Percentiles rank a stretch among this genome's conserved stretches.
phyloP scores from a whole-genome alignment of 176 grass and related monocot genomes.

The Ampelocalamus luodianensis region DNA sequence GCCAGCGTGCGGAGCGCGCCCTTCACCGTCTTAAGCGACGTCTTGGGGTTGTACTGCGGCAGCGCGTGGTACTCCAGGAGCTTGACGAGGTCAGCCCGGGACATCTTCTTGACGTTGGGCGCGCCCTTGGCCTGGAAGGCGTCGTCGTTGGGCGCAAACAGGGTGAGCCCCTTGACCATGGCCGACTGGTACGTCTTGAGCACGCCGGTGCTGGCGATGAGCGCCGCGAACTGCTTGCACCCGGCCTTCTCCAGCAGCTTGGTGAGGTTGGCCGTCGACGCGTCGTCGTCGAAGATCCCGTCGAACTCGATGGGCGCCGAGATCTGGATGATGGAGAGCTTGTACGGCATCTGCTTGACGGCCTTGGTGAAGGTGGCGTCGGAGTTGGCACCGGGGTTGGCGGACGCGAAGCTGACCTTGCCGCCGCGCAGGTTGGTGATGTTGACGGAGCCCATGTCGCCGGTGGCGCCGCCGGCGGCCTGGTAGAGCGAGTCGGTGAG shows the following conservation, averaged over 20 bases:
- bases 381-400: slow-evolving; percentile 58
- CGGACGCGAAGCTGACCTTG: slow-evolving; percentile 67
- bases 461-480: slow-evolving; percentile 71
- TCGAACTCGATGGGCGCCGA: slow-evolving; percentile 73
- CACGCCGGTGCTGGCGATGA: slow-evolving; percentile 64
- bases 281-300: slow-evolving; percentile 69
- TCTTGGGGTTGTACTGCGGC: slow-evolving; percentile 70
- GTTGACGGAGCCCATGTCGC: slow-evolving; percentile 66
- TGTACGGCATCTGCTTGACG: slow-evolving; percentile 67
- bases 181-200: slow-evolving; percentile 71
- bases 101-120: slow-evolving; percentile 65
- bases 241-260: slow-evolving; percentile 81
- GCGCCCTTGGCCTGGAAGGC: slow-evolving; percentile 64
- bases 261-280: slow-evolving; percentile 58
- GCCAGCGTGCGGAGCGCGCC: slow-evolving; percentile 67
- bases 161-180: slow-evolving; percentile 81
- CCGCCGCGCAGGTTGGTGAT: slow-evolving; percentile 63
- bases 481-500: slow-evolving; percentile 80
- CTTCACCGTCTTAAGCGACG: slow-evolving; percentile 61
- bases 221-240: slow-evolving; percentile 79
- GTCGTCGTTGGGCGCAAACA: slow-evolving; percentile 89
- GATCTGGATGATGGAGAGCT: slow-evolving; percentile 70
- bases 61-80: slow-evolving; percentile 84
- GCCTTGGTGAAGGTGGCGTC: slow-evolving; percentile 71
- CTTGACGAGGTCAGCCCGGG: slow-evolving; percentile 61